Percentiles rank a stretch among this genome's conserved stretches.
These are phyloP conservation scores for Paramecium caudatum DNA, from an alignment of 73 alveolate species.

Conservation along the genomic window DNA sequence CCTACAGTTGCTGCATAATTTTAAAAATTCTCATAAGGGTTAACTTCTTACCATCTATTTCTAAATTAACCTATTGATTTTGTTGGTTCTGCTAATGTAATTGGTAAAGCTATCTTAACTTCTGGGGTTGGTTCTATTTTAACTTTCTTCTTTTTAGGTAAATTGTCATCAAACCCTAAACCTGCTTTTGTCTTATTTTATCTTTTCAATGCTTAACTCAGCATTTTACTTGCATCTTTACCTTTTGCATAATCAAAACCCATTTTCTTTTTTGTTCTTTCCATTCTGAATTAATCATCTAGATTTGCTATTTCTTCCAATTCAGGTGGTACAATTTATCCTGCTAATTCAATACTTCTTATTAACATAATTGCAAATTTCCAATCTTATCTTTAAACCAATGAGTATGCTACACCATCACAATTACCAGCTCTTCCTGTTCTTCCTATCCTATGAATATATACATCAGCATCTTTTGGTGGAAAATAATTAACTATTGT, in stretches of 20 bases:
- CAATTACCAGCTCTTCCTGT: conserved; percentile 98
- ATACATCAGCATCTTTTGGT: conserved; percentile 97
- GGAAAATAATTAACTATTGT: conserved; percentile 96
- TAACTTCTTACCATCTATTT: conserved; percentile 54
- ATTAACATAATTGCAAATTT: conserved; percentile 79
- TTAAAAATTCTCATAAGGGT: conserved; percentile 41
- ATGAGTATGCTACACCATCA: conserved; percentile 85
- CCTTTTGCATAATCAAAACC: conserved; percentile 77
- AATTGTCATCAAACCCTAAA: conserved; percentile 63
- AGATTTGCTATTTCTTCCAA: conserved; percentile 83
- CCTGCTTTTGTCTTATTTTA: conserved; percentile 71
- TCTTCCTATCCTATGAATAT: conserved; percentile 98
- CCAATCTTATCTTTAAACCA: conserved; percentile 77
- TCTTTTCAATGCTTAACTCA: conserved; percentile 66
- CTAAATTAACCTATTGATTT: conserved; percentile 26
- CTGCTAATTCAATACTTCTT: conserved; percentile 77
- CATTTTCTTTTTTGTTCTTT: conserved; percentile 74
- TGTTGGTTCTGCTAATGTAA: conserved; percentile 45
- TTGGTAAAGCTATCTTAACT: neutral
- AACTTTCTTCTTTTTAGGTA: conserved; percentile 27
- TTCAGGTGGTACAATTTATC: conserved; percentile 78
- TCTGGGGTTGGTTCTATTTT: neutral
- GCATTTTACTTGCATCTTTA: conserved; percentile 70
- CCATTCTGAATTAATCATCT: conserved; percentile 79
- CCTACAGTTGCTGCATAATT: conserved; percentile 59